Evolutionary conservation across 2,329 filamentous ascomycete species (phyloP), one percentile per base, ranked within the genome.

Genomic region (Myriosclerotinia scirpicola): DNA sequence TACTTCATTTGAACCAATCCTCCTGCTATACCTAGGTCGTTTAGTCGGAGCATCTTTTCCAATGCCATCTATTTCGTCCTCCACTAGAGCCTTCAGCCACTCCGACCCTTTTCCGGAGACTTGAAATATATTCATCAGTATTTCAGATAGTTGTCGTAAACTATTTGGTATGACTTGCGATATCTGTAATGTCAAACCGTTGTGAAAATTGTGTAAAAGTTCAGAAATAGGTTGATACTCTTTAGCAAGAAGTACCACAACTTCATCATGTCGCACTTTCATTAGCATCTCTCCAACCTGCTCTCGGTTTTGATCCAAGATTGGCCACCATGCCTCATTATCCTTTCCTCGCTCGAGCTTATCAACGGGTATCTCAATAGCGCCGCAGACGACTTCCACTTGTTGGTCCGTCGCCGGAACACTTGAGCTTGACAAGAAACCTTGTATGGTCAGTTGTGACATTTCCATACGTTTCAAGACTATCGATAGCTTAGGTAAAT

Each of bases 11-110:
- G 90, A 92, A 65, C 87, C 88, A 44, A 92, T 79, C 26, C 91
- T 85, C 69, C 84, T 85, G 77, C 85, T 90, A 77, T 91, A 93
- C 4, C 90, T 84, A 82, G 88, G 76, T 83, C 90, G 82, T 81
- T 88, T 92, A 69, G 90, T 85, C 0, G 90, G 87, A 17, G 88
- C 87, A 72, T 97, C 93, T 75, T 89, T 96, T 65, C 92, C 87
- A 22, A 95, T 88, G 0, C 94, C 94, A 74, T 98, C 95, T 67
- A 99, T 98, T 77, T 99, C 95, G 75, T 98, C 94, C 77, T 99
- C 95, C 0, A 97, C 91, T 52, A 99, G 81, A 2, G 92, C 89
- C 82, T 92, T 95, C 30, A 99, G 84, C 95, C 95, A 99, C 67
- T 97, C 92, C 54, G 85, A 85, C 2, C 91, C 90, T 48, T 87